Conservation (phyloP, 306 rosid species). For the Pueraria montana region DNA sequence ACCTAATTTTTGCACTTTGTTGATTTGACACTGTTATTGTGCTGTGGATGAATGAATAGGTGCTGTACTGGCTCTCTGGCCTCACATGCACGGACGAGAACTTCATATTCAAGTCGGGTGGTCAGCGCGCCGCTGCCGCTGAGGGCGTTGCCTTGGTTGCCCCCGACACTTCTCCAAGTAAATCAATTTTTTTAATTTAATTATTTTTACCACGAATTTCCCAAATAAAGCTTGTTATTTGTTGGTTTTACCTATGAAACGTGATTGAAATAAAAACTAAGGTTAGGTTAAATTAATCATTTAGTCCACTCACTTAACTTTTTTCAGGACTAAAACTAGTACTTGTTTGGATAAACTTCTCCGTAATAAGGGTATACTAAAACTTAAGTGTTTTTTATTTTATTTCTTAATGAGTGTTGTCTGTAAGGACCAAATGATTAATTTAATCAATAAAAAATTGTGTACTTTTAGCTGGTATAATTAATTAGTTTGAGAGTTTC, state of each 20-base stretch:
- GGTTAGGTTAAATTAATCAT: too few relatives aligned
- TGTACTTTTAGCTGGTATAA: not conserved
- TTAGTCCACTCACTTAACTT: too few relatives aligned
- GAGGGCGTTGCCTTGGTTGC: slow-evolving; percentile 79
- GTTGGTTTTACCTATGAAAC: not conserved
- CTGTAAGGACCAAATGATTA: too few relatives aligned
- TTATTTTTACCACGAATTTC: not conserved
- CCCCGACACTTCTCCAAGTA: slow-evolving; percentile 97
- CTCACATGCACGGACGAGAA: slow-evolving; percentile 91
- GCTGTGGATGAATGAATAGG: slow-evolving; percentile 39
- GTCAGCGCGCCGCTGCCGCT: slow-evolving; percentile 81
- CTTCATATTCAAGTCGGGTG: slow-evolving; percentile 82
- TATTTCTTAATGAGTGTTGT: too few relatives aligned
- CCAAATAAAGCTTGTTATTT: not conserved
- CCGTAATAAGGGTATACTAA: too few relatives aligned
- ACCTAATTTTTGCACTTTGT: not conserved
- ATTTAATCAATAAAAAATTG: too few relatives aligned
- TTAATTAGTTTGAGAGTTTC: not conserved
- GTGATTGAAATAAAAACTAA: not conserved
- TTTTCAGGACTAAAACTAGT: too few relatives aligned
- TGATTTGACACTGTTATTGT: too few relatives aligned
- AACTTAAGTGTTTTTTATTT: too few relatives aligned
- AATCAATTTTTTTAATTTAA: not conserved
- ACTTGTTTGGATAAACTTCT: too few relatives aligned
- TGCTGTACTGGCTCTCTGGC: slow-evolving; percentile 92